Conservation (phyloP, 2,329 filamentous ascomycete genomes). For the Aureobasidium sp. region DNA sequence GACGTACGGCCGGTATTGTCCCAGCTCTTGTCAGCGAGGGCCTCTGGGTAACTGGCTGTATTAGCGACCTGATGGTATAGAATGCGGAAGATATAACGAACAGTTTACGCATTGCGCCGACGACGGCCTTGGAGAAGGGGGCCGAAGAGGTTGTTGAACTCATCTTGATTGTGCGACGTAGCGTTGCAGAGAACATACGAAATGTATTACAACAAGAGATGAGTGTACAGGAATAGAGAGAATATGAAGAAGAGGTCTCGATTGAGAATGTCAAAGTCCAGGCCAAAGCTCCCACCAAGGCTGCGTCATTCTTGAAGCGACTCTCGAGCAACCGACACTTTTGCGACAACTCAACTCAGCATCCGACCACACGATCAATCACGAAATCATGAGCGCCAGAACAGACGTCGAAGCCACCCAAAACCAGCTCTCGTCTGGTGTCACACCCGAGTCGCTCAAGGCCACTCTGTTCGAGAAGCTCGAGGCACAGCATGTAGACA, state of each 20-base stretch:
- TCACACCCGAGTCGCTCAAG: conserved; percentile 66
- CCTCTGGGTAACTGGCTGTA: conserved; percentile 67
- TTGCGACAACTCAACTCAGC: neutral
- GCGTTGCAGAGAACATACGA: conserved; percentile 23
- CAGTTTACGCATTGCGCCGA: conserved; percentile 71
- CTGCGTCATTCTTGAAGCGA: conserved; percentile 1
- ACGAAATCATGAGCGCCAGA: conserved; percentile 33
- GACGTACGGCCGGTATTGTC: conserved; percentile 76
- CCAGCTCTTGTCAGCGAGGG: conserved; percentile 80
- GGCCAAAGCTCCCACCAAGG: neutral
- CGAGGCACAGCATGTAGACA: conserved; percentile 70
- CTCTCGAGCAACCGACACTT: neutral
- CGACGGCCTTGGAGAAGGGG: conserved; percentile 60
- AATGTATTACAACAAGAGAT: neutral
- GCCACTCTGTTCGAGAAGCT: conserved; percentile 61
- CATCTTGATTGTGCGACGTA: conserved; percentile 32
- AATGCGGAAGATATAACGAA: conserved; percentile 36
- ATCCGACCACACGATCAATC: neutral
- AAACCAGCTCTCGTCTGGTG: conserved; percentile 41
- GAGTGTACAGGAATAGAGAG: neutral
- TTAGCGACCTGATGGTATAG: conserved; percentile 15
- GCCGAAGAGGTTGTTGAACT: conserved; percentile 34
- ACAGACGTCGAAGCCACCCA: conserved; percentile 38
- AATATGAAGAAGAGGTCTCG: neutral
- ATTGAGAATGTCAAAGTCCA: neutral